A percentile compares a stretch with the other conserved stretches of the same genome.
These are phyloP conservation scores for Melocanna baccifera DNA, from an alignment of 176 grass and related monocot genomes.

Conservation along the genomic window DNA sequence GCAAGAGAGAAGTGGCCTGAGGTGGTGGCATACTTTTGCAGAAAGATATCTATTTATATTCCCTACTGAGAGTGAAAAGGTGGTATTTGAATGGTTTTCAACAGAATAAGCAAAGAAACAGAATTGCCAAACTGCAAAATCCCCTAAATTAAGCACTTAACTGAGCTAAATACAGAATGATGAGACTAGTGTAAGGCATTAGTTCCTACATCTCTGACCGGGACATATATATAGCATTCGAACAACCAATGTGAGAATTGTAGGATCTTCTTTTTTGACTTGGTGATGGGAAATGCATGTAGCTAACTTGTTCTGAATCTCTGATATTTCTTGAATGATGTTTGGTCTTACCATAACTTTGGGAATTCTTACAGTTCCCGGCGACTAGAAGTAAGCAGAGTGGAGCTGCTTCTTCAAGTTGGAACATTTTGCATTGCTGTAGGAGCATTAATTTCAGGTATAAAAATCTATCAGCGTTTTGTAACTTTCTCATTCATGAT, in stretches of 20 bases:
- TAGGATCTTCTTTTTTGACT: neutral
- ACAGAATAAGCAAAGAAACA: neutral
- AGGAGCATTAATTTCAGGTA: conserved; percentile 95
- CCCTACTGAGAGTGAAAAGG: neutral
- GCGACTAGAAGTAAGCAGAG: conserved; percentile 85
- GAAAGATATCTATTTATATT: neutral
- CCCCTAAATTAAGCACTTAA: neutral
- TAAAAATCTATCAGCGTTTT: conserved; percentile 7
- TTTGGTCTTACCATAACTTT: conserved; percentile 15
- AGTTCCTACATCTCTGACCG: neutral
- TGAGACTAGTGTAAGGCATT: neutral
- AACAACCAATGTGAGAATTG: neutral
- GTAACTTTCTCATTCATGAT: neutral
- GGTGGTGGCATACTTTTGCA: neutral
- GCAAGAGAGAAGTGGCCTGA: neutral
- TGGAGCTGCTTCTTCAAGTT: conserved; percentile 94
- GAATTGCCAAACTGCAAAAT: neutral
- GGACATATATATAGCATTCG: neutral
- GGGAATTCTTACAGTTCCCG: conserved; percentile 65
- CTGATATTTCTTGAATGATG: neutral
- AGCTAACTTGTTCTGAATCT: neutral
- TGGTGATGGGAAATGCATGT: neutral
- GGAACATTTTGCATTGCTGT: conserved; percentile 91
- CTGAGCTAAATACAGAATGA: neutral
- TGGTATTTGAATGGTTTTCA: neutral